Evolutionary conservation across 2,329 filamentous ascomycete species (phyloP).

Genomic region (Penicillium psychrosexuale): DNA sequence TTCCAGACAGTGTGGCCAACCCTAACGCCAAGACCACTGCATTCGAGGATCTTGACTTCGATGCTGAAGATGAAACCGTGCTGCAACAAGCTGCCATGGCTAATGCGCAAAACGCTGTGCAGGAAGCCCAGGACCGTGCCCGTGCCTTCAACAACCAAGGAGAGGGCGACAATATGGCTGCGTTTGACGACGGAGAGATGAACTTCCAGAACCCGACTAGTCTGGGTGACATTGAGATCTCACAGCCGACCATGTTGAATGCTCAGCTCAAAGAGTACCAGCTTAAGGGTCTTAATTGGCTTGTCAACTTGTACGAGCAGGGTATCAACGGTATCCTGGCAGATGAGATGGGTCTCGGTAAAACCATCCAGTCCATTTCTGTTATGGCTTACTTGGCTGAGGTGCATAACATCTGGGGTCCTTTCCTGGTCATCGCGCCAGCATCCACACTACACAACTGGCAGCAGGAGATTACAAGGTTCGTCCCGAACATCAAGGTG

Average conservation of each 20-base stretch:
- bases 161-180: constrained; percentile 54
- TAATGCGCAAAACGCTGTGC: constrained; percentile 92
- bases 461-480: constrained; percentile 96
- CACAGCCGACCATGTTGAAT: constrained; percentile 89
- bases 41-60: constrained; percentile 93
- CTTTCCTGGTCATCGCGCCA: constrained; percentile 92
- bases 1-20: constrained; percentile 49
- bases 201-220: constrained; percentile 99
- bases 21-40: constrained; percentile 74
- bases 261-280: constrained; percentile 98
- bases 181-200: constrained; percentile 93
- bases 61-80: constrained; percentile 83
- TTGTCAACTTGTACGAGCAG: constrained; percentile 98
- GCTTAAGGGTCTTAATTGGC: constrained; percentile 97
- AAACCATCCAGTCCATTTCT: constrained; percentile 97
- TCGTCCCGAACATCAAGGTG: constrained; percentile 92
- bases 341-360: constrained; percentile 99
- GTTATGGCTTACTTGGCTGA: constrained; percentile 99
- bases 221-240: constrained; percentile 87
- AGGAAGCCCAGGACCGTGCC: constrained; percentile 89
- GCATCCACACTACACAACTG: constrained; percentile 97
- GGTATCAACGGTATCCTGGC: constrained; percentile 99
- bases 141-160: constrained; percentile 87
- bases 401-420: constrained; percentile 96
- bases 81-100: constrained; percentile 83